Percentiles rank a stretch among this genome's conserved stretches.
phyloP scores from a whole-genome alignment of 805 yeast genomes.

The Lachancea cidri region DNA sequence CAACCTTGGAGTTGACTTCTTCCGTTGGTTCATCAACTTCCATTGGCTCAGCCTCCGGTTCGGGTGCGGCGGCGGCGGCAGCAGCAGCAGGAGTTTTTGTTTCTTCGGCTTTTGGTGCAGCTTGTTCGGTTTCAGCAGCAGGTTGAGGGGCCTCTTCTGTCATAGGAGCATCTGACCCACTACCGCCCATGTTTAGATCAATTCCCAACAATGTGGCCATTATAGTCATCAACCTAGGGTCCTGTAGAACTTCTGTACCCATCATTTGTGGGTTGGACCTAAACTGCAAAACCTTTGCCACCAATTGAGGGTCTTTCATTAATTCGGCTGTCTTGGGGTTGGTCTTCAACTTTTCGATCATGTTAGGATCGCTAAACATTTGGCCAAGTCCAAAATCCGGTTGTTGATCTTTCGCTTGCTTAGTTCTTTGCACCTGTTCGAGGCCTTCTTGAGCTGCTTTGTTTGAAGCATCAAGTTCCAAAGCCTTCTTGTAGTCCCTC shows the following conservation, averaged over 20 bases:
- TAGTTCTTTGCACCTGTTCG: conserved; percentile 59
- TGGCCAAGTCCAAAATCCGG: conserved; percentile 75
- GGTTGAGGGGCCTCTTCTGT: conserved; percentile 16
- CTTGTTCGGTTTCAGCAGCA: conserved; percentile 27
- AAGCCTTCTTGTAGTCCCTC: conserved; percentile 65
- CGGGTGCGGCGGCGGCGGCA: conserved; percentile 22
- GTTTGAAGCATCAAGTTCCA: conserved; percentile 74
- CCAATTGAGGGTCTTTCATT: conserved; percentile 83
- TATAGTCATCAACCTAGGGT: conserved; percentile 83
- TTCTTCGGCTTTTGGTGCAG: conserved; percentile 22
- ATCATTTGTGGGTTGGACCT: conserved; percentile 68
- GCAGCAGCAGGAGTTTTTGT: conserved; percentile 22
- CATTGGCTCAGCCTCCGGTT: conserved; percentile 28
- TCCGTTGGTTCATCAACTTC: conserved; percentile 37
- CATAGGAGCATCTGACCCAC: conserved; percentile 27
- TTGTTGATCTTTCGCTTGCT: conserved; percentile 41
- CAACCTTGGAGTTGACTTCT: conserved; percentile 35
- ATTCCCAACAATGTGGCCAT: conserved; percentile 84
- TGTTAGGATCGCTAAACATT: conserved; percentile 74
- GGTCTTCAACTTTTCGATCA: conserved; percentile 65
- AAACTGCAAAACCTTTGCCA: conserved; percentile 56
- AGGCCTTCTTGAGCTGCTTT: conserved; percentile 85
- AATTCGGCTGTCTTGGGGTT: conserved; percentile 86
- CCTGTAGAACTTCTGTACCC: conserved; percentile 64
- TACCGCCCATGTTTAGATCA: conserved; percentile 48